Base-by-base conservation (phyloP, 257 asterid genomes). In the Capsicum baccatum region DNA sequence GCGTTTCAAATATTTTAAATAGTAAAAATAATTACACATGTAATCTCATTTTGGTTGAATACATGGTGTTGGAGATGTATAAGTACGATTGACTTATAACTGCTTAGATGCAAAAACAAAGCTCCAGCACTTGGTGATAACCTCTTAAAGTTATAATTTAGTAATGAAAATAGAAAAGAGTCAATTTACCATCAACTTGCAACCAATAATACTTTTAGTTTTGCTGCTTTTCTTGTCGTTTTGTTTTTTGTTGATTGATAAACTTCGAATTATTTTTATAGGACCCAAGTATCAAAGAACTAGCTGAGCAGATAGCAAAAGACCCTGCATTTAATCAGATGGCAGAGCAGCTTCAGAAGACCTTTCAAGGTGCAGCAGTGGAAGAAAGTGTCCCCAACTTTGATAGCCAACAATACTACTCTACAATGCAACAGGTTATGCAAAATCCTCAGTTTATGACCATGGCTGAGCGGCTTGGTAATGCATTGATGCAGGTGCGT, bases 391-490 rank as follows among this genome's bases (percentile, higher is more conserved):
- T 92, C 62, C 99, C 99, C 84, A 94, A 91, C 87, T 93, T 97
- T 84, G 99, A 97, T 80, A 88, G 97, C 15, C 97, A 93, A 64
- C 96, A 94, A 86, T 97, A 97, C 87, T 91, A 91, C 80, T 85
- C 93, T 33, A 94, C 99, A 8, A 95, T 97, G 97, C 99, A 97
- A 87, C 97, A 97, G 87, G 99, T 97, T 83, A 97, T 97, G 99
- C 98, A 97, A 91, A 97, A 97, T 84, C 99, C 99, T 48, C 99
- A 97, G 74, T 95, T 97, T 84, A 89, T 95, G 97, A 89, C 91
- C 85, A 97, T 97, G 98, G 98, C 99, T 76, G 98, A 97, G 92
- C 93, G 89, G 86, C 97, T 97, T 88, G 99, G 99, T 79, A 91
- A 60, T 83, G 93, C 99, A 42, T 87, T 97, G 86, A 90, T 95